Conservation (phyloP, 495 filamentous ascomycete species). For the Annulohypoxylon moriforme region DNA sequence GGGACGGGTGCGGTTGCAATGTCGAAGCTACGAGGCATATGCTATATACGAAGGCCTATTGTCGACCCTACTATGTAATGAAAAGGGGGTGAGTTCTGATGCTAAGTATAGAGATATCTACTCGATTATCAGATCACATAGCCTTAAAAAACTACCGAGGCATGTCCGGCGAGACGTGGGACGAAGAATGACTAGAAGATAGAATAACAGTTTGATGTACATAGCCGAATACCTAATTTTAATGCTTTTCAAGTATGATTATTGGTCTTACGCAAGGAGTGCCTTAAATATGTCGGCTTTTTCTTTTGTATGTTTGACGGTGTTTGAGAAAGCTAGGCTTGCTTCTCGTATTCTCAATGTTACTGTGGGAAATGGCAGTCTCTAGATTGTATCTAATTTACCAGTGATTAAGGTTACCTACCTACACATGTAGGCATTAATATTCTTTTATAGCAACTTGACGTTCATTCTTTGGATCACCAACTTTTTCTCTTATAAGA, state of each 20-base stretch:
- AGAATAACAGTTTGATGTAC: slow-evolving; percentile 23
- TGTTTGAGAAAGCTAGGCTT: too few relatives aligned
- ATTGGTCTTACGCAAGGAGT: background rate
- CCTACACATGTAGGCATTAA: too few relatives aligned
- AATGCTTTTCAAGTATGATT: slow-evolving; percentile 23
- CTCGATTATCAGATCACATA: background rate
- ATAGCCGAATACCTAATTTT: slow-evolving; percentile 35
- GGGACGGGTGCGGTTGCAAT: too few relatives aligned
- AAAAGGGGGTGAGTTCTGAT: background rate
- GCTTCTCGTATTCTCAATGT: too few relatives aligned
- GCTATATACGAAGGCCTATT: too few relatives aligned
- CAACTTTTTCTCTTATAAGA: too few relatives aligned
- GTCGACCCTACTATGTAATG: background rate
- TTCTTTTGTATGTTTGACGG: background rate
- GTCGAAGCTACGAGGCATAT: background rate
- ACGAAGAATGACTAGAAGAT: slow-evolving; percentile 8
- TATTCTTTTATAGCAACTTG: too few relatives aligned
- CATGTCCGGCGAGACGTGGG: background rate
- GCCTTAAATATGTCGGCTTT: too few relatives aligned
- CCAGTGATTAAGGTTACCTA: too few relatives aligned
- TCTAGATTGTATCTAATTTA: too few relatives aligned
- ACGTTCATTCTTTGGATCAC: too few relatives aligned
- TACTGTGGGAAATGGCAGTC: too few relatives aligned
- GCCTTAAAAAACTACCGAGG: background rate
- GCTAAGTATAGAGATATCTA: background rate